Conservation (phyloP, 495 filamentous ascomycete species). For the Aspergillus affinis region DNA sequence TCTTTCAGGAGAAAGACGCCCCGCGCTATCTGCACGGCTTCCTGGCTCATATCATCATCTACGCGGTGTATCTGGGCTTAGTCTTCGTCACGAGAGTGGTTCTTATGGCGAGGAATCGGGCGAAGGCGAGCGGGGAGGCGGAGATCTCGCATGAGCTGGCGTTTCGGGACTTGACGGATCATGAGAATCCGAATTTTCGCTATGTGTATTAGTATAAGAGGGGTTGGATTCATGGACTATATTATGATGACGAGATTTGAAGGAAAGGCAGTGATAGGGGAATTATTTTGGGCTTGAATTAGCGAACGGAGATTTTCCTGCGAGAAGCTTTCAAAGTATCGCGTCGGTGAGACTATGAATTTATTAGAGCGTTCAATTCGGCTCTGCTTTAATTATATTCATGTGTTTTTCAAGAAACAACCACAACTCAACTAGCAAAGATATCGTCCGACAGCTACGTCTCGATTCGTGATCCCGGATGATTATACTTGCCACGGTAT, state of each 20-base stretch:
- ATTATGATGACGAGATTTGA: slow-evolving; percentile 3
- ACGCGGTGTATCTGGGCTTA: slow-evolving; percentile 18
- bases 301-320: too few relatives aligned
- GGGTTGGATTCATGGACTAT: too few relatives aligned
- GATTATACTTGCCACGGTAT: too few relatives aligned
- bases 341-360: too few relatives aligned
- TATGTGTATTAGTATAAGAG: background rate
- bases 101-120: slow-evolving; percentile 18
- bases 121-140: background rate
- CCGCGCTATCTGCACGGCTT: slow-evolving; percentile 29
- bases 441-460: too few relatives aligned
- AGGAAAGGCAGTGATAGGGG: slow-evolving; percentile 3
- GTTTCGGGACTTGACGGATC: slow-evolving; percentile 60
- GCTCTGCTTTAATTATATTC: too few relatives aligned
- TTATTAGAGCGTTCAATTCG: too few relatives aligned
- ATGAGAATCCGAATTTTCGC: slow-evolving; percentile 55
- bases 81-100: slow-evolving; percentile 14
- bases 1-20: slow-evolving; percentile 27
- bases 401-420: too few relatives aligned
- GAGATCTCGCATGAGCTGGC: slow-evolving; percentile 27
- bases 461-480: too few relatives aligned
- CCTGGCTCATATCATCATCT: slow-evolving; percentile 22
- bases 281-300: too few relatives aligned
- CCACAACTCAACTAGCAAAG: too few relatives aligned
- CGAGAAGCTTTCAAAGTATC: too few relatives aligned